Conservation (phyloP, 805 yeast species). For the Torulaspora delbrueckii region DNA sequence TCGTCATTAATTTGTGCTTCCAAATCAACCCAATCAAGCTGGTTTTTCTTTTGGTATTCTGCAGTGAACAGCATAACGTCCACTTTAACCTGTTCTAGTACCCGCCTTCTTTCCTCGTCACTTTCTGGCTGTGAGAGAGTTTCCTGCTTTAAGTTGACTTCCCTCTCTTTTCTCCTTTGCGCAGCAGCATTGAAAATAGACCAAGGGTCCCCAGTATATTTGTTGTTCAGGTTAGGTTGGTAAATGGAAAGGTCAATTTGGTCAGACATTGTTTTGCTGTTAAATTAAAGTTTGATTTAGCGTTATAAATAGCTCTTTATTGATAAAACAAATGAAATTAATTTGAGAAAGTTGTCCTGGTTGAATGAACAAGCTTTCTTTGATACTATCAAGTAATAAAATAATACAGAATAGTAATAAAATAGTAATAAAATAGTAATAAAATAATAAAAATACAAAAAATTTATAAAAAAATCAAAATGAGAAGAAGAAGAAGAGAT, state of each 20-base stretch:
- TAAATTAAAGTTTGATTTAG: background rate
- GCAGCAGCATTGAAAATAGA: background rate
- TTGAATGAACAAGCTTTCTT: background rate
- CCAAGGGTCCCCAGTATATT: background rate
- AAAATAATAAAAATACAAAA: background rate
- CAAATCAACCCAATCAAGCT: background rate
- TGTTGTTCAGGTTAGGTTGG: conserved; percentile 1
- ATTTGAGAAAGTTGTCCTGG: too few species aligned
- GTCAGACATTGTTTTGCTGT: background rate
- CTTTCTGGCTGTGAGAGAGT: background rate
- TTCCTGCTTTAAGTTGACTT: background rate
- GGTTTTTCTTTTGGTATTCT: background rate
- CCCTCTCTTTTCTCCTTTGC: background rate
- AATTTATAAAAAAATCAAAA: background rate
- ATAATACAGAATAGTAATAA: background rate
- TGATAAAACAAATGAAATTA: background rate
- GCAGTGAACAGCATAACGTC: background rate
- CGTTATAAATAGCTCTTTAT: background rate
- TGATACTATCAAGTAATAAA: background rate
- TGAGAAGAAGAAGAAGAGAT: background rate
- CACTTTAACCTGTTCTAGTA: background rate
- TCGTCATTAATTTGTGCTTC: background rate
- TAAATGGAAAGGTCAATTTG: background rate
- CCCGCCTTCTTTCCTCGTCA: background rate
- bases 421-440: too few species aligned